These are phyloP conservation scores for Epichloe baconii DNA, from an alignment of 2,329 filamentous ascomycete genomes.

Conservation along the genomic window DNA sequence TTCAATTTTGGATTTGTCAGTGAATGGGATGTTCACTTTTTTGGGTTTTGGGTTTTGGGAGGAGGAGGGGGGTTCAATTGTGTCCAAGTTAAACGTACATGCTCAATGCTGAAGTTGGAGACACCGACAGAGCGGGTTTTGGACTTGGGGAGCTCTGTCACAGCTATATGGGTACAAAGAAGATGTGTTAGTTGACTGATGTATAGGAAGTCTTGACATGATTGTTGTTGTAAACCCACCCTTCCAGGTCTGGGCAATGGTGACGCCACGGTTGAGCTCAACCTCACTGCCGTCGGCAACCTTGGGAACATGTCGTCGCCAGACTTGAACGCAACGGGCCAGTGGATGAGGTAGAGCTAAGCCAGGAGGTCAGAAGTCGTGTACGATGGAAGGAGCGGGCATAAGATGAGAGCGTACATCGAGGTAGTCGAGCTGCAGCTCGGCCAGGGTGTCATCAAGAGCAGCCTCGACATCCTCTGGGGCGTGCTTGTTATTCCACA, in stretches of 20 bases:
- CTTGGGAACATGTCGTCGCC: constrained; percentile 31
- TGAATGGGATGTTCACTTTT: too few species aligned
- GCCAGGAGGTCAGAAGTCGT: background rate
- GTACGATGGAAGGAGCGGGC: background rate
- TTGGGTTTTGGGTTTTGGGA: background rate
- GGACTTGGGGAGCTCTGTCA: constrained; percentile 44
- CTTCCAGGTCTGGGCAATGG: constrained; percentile 31
- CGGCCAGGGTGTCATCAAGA: constrained; percentile 40
- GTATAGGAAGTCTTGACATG: background rate
- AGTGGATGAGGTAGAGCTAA: constrained; percentile 49
- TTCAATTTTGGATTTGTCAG: background rate
- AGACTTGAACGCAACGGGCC: constrained; percentile 37
- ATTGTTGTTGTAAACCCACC: constrained; percentile 12
- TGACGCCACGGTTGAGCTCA: constrained; percentile 30
- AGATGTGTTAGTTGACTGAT: background rate
- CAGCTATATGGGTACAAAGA: constrained; percentile 13
- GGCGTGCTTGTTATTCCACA: constrained; percentile 47
- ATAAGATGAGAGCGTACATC: constrained; percentile 23
- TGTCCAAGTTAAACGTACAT: constrained; percentile 15
- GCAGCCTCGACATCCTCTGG: constrained; percentile 45
- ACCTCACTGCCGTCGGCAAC: constrained; percentile 20
- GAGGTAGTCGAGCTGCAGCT: constrained; percentile 43
- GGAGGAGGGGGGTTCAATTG: background rate
- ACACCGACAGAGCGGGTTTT: constrained; percentile 58
- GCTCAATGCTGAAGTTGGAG: constrained; percentile 57